Evolutionary conservation across 2,329 filamentous ascomycete species (phyloP), one percentile per base, ranked within the genome.

Genomic region (Decorospora gaudefroyi): DNA sequence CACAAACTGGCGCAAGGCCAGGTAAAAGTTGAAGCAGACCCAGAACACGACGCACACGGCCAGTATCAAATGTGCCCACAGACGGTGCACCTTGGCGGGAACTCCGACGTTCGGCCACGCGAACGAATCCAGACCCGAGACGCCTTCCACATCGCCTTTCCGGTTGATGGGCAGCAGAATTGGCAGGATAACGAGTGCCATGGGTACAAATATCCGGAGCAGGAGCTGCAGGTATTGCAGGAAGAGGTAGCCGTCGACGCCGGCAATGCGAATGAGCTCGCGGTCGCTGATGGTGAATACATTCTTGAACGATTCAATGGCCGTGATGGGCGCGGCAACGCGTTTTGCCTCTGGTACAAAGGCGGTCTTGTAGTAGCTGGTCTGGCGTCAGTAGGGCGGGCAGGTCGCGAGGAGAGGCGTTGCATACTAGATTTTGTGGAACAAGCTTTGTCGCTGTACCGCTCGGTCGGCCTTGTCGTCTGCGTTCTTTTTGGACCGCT

Each of bases 181-280:
- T 0, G 93, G 93, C 40, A 96, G 76, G 18, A 95, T 85, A 36
- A 96, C 64, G 17, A 82, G 57, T 9, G 87, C 84, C 43, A 96
- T 83, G 1, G 93, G 90, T 26, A 95, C 74, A 67, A 99, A 97
- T 51, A 99, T 95, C 65, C 96, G 85, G 29, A 97, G 80, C 4
- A 97, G 82, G 62, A 88, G 87, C 49, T 86, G 84, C 17, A 91
- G 80, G 64, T 96, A 99, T 51, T 95, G 87, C 1, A 99, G 78
- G 70, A 99, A 99, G 76, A 97, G 96, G 73, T 96, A 99, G 62
- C 92, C 90, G 67, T 99, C 93, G 7, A 99, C 81, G 12, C 93
- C 93, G 58, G 92, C 96, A 71, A 96, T 95, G 39, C 92, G 86
- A 61, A 99, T 95, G 57, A 99, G 83, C 58, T 95, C 89, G 9